Evolutionary conservation across 345 rosid species (phyloP).

Genomic region (Triadica sebifera): DNA sequence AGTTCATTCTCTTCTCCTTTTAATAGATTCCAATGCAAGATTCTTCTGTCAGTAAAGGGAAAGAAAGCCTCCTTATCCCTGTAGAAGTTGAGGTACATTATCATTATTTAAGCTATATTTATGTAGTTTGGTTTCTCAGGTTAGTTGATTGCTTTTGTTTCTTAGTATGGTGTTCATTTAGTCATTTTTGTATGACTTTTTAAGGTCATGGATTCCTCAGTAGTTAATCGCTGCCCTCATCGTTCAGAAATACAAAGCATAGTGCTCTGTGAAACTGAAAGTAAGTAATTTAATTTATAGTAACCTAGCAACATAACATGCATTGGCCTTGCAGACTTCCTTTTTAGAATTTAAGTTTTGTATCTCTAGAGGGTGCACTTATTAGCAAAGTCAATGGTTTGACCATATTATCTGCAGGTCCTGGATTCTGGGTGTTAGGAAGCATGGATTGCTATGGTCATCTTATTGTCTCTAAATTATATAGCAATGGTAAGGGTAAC

Average conservation of each 20-base stretch:
- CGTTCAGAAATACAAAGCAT: constrained; percentile 65
- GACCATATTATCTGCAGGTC: constrained; percentile 32
- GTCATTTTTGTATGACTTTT: not conserved
- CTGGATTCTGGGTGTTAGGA: constrained; percentile 50
- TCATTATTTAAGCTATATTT: not conserved
- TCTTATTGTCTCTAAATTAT: constrained; percentile 59
- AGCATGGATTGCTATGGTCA: constrained; percentile 69
- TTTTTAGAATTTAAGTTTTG: not conserved
- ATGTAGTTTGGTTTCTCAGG: not conserved
- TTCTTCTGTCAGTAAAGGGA: constrained; percentile 47
- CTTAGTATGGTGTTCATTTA: not conserved
- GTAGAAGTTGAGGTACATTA: constrained; percentile 39
- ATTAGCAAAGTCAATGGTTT: constrained; percentile 4
- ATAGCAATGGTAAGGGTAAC: constrained; percentile 48
- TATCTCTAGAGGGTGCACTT: not conserved
- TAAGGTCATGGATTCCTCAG: constrained; percentile 42
- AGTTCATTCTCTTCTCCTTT: constrained; percentile 2
- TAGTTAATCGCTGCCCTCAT: constrained; percentile 59
- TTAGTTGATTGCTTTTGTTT: constrained; percentile 4
- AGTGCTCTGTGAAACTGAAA: constrained; percentile 41
- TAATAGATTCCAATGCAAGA: constrained; percentile 45
- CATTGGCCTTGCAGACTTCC: not conserved
- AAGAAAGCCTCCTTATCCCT: constrained; percentile 63
- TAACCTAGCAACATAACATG: not conserved
- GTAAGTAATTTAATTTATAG: constrained; percentile 33